Conservation (phyloP, 2,329 filamentous ascomycete genomes). For the Colletotrichum viniferum region DNA sequence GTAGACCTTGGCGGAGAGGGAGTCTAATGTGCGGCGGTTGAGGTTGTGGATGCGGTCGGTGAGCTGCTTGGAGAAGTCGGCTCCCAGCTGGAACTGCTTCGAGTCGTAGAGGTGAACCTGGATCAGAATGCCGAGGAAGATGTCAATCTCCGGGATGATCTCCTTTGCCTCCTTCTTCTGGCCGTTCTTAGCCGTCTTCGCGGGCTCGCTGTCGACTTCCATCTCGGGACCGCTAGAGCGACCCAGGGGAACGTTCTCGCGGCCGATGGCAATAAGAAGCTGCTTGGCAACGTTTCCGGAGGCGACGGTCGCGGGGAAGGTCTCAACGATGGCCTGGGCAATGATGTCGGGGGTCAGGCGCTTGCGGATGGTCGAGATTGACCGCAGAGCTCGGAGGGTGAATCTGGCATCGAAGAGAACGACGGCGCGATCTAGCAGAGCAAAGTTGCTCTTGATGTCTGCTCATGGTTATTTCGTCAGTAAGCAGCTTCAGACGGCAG, state of each 20-base stretch:
- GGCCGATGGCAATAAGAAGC: conserved; percentile 72
- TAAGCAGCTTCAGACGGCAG: not conserved
- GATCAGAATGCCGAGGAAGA: conserved; percentile 84
- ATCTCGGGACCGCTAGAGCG: conserved; percentile 66
- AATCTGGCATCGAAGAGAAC: conserved; percentile 94
- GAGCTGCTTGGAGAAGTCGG: conserved; percentile 82
- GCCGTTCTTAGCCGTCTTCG: conserved; percentile 59
- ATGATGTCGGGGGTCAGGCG: conserved; percentile 83
- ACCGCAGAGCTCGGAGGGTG: conserved; percentile 89
- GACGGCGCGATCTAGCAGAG: conserved; percentile 89
- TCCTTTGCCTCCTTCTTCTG: conserved; percentile 75
- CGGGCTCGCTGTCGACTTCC: conserved; percentile 69
- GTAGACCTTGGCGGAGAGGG: conserved; percentile 92
- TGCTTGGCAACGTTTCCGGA: conserved; percentile 71
- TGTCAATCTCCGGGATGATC: conserved; percentile 82
- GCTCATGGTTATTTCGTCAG: conserved; percentile 27
- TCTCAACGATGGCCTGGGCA: conserved; percentile 79
- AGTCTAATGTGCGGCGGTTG: conserved; percentile 93
- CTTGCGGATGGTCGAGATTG: conserved; percentile 95
- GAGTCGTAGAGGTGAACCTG: conserved; percentile 90
- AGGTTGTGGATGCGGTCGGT: conserved; percentile 84
- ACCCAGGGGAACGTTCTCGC: conserved; percentile 67
- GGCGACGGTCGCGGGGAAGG: conserved; percentile 67
- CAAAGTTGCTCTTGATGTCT: conserved; percentile 97
- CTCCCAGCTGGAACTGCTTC: conserved; percentile 80